phyloP scores from a whole-genome alignment of 139 green algal genomes.

The Pleodorina starrii region DNA sequence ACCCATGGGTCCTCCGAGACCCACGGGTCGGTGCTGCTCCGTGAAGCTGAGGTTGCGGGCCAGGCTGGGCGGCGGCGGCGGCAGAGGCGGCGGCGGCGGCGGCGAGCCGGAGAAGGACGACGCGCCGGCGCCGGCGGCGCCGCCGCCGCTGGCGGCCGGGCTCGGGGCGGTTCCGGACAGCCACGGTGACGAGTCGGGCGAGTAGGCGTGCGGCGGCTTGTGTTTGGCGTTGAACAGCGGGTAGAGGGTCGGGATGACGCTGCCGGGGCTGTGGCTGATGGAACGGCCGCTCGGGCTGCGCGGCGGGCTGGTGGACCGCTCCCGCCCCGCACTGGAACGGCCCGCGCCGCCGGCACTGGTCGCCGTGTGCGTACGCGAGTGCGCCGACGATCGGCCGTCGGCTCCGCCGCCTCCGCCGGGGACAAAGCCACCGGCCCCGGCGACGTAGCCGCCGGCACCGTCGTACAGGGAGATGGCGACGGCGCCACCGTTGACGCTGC shows the following conservation, averaged over 20 bases:
- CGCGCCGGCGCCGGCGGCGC: neutral
- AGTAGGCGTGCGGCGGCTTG: neutral
- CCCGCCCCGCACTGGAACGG: neutral
- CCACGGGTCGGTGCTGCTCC: neutral
- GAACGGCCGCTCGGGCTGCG: slow-evolving; percentile 12
- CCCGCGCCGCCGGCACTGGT: neutral
- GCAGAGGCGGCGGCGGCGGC: neutral
- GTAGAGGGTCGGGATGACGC: slow-evolving; percentile 24
- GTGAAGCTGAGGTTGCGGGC: neutral
- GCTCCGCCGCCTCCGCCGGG: neutral
- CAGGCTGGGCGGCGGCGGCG: neutral
- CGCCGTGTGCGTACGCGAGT: neutral
- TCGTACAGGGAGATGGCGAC: neutral
- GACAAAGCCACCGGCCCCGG: neutral
- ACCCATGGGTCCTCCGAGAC: neutral
- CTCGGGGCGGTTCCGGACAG: neutral
- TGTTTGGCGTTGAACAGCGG: slow-evolving; percentile 24
- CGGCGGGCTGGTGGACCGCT: neutral
- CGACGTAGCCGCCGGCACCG: neutral
- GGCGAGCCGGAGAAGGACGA: too few species aligned
- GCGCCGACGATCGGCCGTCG: slow-evolving; percentile 2
- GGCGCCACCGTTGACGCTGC: neutral
- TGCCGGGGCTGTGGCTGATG: slow-evolving; percentile 42
- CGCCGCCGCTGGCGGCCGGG: too few species aligned
- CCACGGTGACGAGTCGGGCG: neutral